Percentiles rank a stretch among this genome's conserved stretches.
Conservation (phyloP, 2,329 filamentous ascomycete species). For the Graphilbum sp. region DNA sequence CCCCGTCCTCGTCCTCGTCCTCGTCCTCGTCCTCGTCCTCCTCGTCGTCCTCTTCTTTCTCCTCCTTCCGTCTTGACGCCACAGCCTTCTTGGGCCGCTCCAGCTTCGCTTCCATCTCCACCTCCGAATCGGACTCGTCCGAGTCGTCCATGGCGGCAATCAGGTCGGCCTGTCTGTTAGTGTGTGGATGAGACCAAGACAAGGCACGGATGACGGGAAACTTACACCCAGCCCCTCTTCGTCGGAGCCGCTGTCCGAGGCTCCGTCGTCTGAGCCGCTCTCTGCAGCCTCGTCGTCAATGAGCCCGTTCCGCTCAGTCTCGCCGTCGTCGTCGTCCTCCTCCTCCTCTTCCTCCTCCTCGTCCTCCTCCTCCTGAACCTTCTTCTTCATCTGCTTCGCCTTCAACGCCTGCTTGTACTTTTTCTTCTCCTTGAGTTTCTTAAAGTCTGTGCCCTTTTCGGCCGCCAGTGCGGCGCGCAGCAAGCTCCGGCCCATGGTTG, state of each 20-base stretch:
- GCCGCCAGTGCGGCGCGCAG: constrained; percentile 37
- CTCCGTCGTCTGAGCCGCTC: constrained; percentile 18
- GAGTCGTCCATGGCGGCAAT: constrained; percentile 42
- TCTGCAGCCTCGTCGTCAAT: constrained; percentile 17
- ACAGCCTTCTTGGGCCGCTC: constrained; percentile 22
- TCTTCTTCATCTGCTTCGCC: constrained; percentile 15
- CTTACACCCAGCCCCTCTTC: constrained; percentile 12
- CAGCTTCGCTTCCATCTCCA: constrained; percentile 62
- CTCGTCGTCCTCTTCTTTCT: too few species aligned
- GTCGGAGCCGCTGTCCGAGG: constrained; percentile 15
- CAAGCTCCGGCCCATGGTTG: constrained; percentile 20
- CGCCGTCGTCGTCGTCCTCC: constrained; percentile 15
- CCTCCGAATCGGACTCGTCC: constrained; percentile 50
- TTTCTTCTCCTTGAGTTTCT: constrained; percentile 33
- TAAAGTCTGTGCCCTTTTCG: constrained; percentile 36
- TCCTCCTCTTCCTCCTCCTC: constrained; percentile 21
- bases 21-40: constrained; percentile 19
- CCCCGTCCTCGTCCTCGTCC: constrained; percentile 51
- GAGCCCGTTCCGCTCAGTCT: constrained; percentile 10
- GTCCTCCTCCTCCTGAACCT: constrained; percentile 9
- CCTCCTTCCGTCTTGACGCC: constrained; percentile 5
- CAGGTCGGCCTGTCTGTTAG: constrained; percentile 24
- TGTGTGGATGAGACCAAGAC: too few species aligned
- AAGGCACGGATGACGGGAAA: too few species aligned
- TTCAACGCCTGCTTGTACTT: constrained; percentile 26